Conservation (phyloP, 139 green algal genomes). For the Spirogloea muscicola region DNA sequence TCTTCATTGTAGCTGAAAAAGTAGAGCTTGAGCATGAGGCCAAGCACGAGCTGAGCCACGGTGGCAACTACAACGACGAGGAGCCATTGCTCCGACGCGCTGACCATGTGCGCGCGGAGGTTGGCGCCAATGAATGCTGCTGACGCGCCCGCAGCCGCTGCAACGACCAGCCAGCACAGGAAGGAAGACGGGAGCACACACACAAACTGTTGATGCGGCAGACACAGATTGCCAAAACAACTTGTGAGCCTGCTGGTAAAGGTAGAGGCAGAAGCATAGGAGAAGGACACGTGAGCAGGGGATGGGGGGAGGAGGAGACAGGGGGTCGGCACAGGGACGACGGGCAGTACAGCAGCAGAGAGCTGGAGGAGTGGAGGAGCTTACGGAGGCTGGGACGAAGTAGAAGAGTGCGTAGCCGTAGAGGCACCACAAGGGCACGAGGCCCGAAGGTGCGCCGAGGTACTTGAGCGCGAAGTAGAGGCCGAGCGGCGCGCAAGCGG, state of each 20-base stretch:
- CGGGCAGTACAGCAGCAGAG: too few species aligned
- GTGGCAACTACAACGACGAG: slow-evolving; percentile 1
- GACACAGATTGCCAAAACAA: too few species aligned
- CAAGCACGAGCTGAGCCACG: slow-evolving; percentile 23
- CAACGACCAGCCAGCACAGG: slow-evolving; percentile 37
- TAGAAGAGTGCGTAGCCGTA: slow-evolving; percentile 55
- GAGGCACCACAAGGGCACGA: slow-evolving; percentile 47
- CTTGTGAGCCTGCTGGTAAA: too few species aligned
- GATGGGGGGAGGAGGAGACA: too few species aligned
- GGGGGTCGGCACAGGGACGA: too few species aligned
- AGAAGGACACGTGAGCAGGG: too few species aligned
- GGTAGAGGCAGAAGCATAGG: too few species aligned
- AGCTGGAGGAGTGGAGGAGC: too few species aligned
- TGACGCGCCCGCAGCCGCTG: slow-evolving; percentile 12
- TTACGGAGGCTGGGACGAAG: slow-evolving; percentile 51
- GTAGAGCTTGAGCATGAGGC: slow-evolving; percentile 42
- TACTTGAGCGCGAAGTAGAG: slow-evolving; percentile 49
- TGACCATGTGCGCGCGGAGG: slow-evolving; percentile 18
- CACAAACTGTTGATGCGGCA: too few species aligned
- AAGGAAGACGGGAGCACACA: slow-evolving; percentile 32
- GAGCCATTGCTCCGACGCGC: slow-evolving; percentile 18
- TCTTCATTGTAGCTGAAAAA: slow-evolving; percentile 49
- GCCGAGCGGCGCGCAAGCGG: slow-evolving; percentile 36
- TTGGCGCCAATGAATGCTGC: slow-evolving; percentile 32
- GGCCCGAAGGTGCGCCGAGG: slow-evolving; percentile 5